phyloP scores from a whole-genome alignment of 495 filamentous ascomycete species.

The Pyronema domesticum region DNA sequence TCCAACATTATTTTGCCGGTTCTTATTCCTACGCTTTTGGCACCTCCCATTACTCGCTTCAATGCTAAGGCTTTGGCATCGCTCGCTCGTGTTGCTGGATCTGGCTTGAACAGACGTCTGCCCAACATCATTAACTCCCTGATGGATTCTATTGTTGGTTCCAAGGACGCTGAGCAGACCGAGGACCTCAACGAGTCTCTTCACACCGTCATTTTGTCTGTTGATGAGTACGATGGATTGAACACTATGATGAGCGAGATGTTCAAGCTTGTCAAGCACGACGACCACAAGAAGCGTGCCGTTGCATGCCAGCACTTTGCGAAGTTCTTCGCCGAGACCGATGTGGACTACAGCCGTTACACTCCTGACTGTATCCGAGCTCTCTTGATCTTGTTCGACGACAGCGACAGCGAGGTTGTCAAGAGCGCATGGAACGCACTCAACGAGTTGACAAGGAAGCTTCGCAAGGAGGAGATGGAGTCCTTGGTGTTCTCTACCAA shows the following conservation, averaged over 20 bases:
- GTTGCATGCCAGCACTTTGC: constrained; percentile 63
- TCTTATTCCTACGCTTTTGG: constrained; percentile 78
- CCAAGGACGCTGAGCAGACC: constrained; percentile 56
- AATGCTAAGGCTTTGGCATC: constrained; percentile 88
- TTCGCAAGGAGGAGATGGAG: constrained; percentile 98
- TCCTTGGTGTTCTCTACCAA: constrained; percentile 72
- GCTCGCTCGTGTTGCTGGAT: constrained; percentile 70
- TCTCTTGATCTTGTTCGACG: constrained; percentile 79
- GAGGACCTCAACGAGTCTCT: constrained; percentile 61
- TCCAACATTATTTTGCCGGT: constrained; percentile 94
- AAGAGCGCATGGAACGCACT: constrained; percentile 86
- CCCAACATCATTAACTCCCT: constrained; percentile 78
- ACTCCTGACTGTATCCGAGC: constrained; percentile 83
- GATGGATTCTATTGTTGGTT: constrained; percentile 74
- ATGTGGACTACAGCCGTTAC: constrained; percentile 82
- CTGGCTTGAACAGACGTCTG: constrained; percentile 73
- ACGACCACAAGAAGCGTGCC: constrained; percentile 70
- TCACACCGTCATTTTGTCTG: constrained; percentile 71
- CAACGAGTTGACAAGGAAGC: constrained; percentile 64
- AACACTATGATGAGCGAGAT: constrained; percentile 90
- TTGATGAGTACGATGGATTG: constrained; percentile 89
- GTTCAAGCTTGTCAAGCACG: constrained; percentile 69
- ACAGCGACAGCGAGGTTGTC: constrained; percentile 64
- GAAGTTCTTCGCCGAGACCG: constrained; percentile 67
- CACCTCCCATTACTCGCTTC: constrained; percentile 80